Conservation (phyloP, 371 early-diverging fungal species). For the Mortierella sp. region DNA sequence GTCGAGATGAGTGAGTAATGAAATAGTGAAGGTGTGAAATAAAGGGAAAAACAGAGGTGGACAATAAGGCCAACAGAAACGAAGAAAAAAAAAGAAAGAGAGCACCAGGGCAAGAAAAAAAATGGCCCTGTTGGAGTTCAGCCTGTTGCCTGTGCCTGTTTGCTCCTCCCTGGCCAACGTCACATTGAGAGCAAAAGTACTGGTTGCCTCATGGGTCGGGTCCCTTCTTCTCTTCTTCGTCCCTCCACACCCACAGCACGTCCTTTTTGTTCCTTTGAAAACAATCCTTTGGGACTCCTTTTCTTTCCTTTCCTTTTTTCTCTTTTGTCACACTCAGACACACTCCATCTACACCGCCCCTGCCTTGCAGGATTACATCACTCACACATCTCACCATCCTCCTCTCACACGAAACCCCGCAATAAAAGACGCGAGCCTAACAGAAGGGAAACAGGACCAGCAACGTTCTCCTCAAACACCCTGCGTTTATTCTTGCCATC, state of each 20-base stretch:
- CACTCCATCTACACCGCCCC: not conserved
- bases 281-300: not conserved
- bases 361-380: not conserved
- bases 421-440: not conserved
- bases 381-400: not conserved
- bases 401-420: not conserved
- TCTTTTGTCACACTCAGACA: not conserved
- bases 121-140: not conserved
- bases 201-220: too few relatives aligned
- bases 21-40: not conserved
- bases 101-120: not conserved
- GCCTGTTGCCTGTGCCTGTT: not conserved
- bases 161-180: not conserved
- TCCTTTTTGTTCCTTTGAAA: not conserved
- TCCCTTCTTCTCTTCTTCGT: too few relatives aligned
- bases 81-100: not conserved
- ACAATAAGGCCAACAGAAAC: not conserved
- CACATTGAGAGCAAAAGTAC: conserved; percentile 3
- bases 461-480: not conserved
- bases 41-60: not conserved
- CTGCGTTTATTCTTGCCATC: not conserved
- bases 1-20: not conserved
- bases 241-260: not conserved
- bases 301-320: not conserved
- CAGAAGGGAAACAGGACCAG: not conserved